phyloP scores from a whole-genome alignment of 2,329 filamentous ascomycete species.

The Neonectria neomacrospora region DNA sequence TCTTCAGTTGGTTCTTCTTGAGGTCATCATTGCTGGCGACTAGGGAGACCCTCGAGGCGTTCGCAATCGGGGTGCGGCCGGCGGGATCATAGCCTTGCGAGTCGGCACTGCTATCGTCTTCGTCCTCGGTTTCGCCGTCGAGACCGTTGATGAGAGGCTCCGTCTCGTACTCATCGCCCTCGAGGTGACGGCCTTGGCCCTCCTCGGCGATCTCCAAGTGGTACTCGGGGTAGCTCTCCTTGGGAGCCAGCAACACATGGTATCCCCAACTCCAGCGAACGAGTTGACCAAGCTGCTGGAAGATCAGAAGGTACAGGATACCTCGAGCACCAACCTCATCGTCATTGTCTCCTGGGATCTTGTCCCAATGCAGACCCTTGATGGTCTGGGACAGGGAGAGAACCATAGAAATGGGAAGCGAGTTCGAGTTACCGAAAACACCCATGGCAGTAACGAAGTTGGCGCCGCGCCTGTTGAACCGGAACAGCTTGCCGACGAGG shows the following conservation, averaged over 20 bases:
- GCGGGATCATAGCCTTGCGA: constrained; percentile 64
- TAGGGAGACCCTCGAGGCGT: constrained; percentile 61
- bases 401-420: constrained; percentile 94
- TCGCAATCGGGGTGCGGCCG: constrained; percentile 65
- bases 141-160: constrained; percentile 55
- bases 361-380: constrained; percentile 92
- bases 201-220: constrained; percentile 64
- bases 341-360: constrained; percentile 90
- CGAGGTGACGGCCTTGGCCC: constrained; percentile 68
- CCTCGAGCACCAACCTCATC: constrained; percentile 93
- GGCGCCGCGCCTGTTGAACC: constrained; percentile 83
- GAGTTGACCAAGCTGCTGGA: constrained; percentile 95
- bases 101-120: constrained; percentile 53
- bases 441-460: constrained; percentile 99
- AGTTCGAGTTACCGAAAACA: constrained; percentile 98
- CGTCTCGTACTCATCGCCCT: constrained; percentile 56
- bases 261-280: constrained; percentile 99
- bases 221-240: constrained; percentile 76
- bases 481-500: constrained; percentile 76
- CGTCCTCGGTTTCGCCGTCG: constrained; percentile 53
- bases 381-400: constrained; percentile 93
- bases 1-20: constrained; percentile 47
- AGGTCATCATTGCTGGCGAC: constrained; percentile 60
- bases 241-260: constrained; percentile 90
- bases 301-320: constrained; percentile 95